A percentile compares a stretch with the other conserved stretches of the same genome.
phyloP scores from a whole-genome alignment of 768 basidiomycete species.

The Chlorophyllum brunneum region DNA sequence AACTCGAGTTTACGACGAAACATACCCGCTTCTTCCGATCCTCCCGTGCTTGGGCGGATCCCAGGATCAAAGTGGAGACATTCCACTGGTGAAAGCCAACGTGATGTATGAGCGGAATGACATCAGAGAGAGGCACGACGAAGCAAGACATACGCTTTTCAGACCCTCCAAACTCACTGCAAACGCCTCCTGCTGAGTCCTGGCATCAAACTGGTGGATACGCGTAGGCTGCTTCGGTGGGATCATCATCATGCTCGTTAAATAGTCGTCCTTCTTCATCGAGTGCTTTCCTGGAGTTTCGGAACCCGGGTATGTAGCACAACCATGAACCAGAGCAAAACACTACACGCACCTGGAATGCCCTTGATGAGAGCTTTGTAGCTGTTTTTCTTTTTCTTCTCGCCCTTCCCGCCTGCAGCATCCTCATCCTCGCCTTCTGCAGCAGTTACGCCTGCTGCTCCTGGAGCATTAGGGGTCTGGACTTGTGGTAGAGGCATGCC shows the following conservation, averaged over 20 bases:
- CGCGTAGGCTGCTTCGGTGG: constrained; percentile 69
- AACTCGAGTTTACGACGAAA: constrained; percentile 17
- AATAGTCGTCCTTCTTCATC: constrained; percentile 74
- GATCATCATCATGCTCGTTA: constrained; percentile 58
- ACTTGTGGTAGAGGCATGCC: constrained; percentile 16
- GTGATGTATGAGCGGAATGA: constrained; percentile 11
- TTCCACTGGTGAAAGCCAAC: constrained; percentile 53
- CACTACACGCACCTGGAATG: constrained; percentile 53
- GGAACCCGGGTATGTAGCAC: constrained; percentile 14
- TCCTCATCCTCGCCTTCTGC: constrained; percentile 52
- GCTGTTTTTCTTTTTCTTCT: constrained; percentile 74
- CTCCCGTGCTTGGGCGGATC: constrained; percentile 72
- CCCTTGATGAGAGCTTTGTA: constrained; percentile 77
- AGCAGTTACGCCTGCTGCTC: constrained; percentile 30
- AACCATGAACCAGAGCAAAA: constrained; percentile 1
- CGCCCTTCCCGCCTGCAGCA: constrained; percentile 47
- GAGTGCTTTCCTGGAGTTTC: constrained; percentile 63
- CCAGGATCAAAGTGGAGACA: constrained; percentile 51
- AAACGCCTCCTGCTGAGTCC: constrained; percentile 72
- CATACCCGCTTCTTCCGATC: constrained; percentile 75
- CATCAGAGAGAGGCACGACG: constrained; percentile 11
- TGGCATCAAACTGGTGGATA: constrained; percentile 59
- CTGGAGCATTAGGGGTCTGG: constrained; percentile 18
- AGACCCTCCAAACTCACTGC: constrained; percentile 67
- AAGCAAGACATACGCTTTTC: constrained; percentile 65